Evolutionary conservation across 768 basidiomycete genomes (phyloP).

Genomic region (Pleurotus platypus): DNA sequence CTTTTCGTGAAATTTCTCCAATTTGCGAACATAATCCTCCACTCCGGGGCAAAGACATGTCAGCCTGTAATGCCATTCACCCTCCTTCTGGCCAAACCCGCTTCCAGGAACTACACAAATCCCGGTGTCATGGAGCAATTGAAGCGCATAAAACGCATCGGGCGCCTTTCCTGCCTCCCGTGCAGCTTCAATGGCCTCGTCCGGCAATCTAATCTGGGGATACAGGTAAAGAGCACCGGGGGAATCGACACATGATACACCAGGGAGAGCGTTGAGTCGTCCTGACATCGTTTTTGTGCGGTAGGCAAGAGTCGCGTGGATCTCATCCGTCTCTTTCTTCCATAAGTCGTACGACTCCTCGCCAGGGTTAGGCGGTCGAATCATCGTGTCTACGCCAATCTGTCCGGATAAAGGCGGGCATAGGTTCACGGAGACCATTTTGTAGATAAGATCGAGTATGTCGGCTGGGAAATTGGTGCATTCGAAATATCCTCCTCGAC

Average conservation of each 20-base stretch:
- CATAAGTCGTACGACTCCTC: slow-evolving; percentile 75
- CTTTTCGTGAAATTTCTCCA: slow-evolving; percentile 50
- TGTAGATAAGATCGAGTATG: slow-evolving; percentile 86
- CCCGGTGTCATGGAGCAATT: slow-evolving; percentile 81
- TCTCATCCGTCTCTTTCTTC: slow-evolving; percentile 79
- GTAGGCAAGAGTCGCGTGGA: slow-evolving; percentile 67
- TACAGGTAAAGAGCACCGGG: slow-evolving; percentile 94
- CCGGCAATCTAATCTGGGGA: slow-evolving; percentile 75
- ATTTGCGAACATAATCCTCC: slow-evolving; percentile 84
- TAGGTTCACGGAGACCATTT: slow-evolving; percentile 88
- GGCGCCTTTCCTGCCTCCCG: slow-evolving; percentile 69
- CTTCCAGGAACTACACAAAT: slow-evolving; percentile 94
- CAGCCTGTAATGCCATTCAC: slow-evolving; percentile 86
- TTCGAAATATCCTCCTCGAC: slow-evolving; percentile 98
- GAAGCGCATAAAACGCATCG: slow-evolving; percentile 86
- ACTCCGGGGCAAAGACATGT: slow-evolving; percentile 95
- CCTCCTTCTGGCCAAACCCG: slow-evolving; percentile 92
- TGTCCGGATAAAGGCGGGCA: slow-evolving; percentile 91
- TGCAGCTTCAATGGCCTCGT: slow-evolving; percentile 73
- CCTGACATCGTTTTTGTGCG: slow-evolving; percentile 73
- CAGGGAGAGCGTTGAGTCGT: slow-evolving; percentile 77
- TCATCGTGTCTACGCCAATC: slow-evolving; percentile 91
- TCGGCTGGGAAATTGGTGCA: slow-evolving; percentile 77
- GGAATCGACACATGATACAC: slow-evolving; percentile 87
- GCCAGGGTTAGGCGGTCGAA: slow-evolving; percentile 81